Conservation (phyloP, 345 rosid species). For the Sapria himalayana region DNA sequence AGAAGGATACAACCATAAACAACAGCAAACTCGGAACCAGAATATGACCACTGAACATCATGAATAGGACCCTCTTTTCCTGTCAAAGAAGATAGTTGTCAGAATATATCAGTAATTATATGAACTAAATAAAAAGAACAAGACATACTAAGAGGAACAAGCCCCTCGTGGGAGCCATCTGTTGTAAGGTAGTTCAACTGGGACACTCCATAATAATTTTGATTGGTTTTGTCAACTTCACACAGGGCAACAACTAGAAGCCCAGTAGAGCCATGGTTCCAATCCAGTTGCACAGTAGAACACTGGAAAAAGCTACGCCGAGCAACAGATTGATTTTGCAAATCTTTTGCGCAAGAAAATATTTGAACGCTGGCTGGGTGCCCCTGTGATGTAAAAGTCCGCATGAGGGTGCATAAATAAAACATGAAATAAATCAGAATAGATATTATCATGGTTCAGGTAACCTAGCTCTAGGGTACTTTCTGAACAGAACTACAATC, state of each 20-base stretch:
- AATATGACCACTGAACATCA: constrained; percentile 89
- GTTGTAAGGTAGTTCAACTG: constrained; percentile 78
- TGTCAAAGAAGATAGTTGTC: constrained; percentile 17
- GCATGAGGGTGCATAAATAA: too few relatives aligned
- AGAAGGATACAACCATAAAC: constrained; percentile 96
- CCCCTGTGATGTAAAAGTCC: constrained; percentile 25
- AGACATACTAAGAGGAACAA: constrained; percentile 66
- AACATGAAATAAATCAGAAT: too few relatives aligned
- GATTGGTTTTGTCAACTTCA: constrained; percentile 93
- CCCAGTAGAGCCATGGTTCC: constrained; percentile 83
- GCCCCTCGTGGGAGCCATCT: constrained; percentile 76
- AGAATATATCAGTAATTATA: constrained; percentile 9
- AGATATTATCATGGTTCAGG: too few relatives aligned
- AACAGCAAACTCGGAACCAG: constrained; percentile 86
- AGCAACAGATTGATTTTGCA: constrained; percentile 58
- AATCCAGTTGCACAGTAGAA: constrained; percentile 59
- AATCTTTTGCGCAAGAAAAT: constrained; percentile 41
- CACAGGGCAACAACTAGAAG: constrained; percentile 64
- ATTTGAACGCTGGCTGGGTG: constrained; percentile 88
- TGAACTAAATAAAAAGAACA: constrained; percentile 1
- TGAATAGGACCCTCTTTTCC: constrained; percentile 97
- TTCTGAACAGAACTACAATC: too few relatives aligned
- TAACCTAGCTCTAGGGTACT: too few relatives aligned
- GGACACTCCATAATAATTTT: constrained; percentile 88
- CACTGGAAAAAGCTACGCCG: constrained; percentile 74